Conservation (phyloP, 129 eudicot genomes). For the Artemisia argyi region DNA sequence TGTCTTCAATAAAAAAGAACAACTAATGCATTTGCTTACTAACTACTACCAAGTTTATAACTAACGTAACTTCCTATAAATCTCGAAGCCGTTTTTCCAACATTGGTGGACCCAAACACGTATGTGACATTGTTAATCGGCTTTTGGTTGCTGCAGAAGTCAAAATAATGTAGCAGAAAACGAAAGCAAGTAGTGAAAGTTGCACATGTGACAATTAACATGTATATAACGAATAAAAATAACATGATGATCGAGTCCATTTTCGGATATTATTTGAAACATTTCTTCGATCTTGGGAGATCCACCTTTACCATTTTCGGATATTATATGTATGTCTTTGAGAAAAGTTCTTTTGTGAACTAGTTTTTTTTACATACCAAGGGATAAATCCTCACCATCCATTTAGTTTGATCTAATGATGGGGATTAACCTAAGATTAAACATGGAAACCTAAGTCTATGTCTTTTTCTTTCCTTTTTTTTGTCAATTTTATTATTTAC, state of each 20-base stretch:
- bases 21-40: too few relatives aligned
- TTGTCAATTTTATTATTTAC: too few relatives aligned
- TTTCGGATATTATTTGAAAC: conserved; percentile 20
- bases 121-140: conserved; percentile 23
- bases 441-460: too few relatives aligned
- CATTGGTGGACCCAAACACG: neutral
- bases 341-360: too few relatives aligned
- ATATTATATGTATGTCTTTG: too few relatives aligned
- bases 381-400: too few relatives aligned
- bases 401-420: too few relatives aligned
- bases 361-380: too few relatives aligned
- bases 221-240: conserved; percentile 3
- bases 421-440: too few relatives aligned
- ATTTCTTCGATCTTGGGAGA: conserved; percentile 15
- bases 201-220: conserved; percentile 7
- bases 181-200: conserved; percentile 16
- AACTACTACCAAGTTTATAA: too few relatives aligned
- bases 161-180: conserved; percentile 27
- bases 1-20: too few relatives aligned
- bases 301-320: conserved; percentile 11
- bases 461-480: too few relatives aligned
- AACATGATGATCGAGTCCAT: conserved; percentile 13
- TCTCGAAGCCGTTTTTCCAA: conserved; percentile 23
- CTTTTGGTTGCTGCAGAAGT: conserved; percentile 34
- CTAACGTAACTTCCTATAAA: neutral